Evolutionary conservation across 2,329 filamentous ascomycete species (phyloP).

Genomic region (Sclerotinia subarctica): DNA sequence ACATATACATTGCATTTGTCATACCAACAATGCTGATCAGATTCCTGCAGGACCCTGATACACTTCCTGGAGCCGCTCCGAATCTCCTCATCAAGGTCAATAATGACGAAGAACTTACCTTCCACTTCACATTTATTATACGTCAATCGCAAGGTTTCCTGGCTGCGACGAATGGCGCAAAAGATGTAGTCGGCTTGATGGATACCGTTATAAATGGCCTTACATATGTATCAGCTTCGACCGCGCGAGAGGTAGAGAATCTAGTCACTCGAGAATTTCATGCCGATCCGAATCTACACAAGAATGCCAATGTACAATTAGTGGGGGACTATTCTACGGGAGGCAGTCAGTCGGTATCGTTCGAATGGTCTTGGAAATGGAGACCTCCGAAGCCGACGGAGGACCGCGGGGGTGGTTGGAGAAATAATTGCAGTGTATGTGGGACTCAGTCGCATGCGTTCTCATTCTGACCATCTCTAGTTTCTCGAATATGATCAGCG

Average conservation of each 20-base stretch:
- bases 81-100: slow-evolving; percentile 81
- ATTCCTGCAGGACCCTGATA: slow-evolving; percentile 69
- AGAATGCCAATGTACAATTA: slow-evolving; percentile 91
- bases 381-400: slow-evolving; percentile 79
- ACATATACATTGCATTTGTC: slow-evolving; percentile 23
- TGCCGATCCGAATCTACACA: slow-evolving; percentile 94
- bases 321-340: slow-evolving; percentile 88
- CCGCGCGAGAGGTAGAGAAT: slow-evolving; percentile 82
- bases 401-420: slow-evolving; percentile 88
- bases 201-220: slow-evolving; percentile 84
- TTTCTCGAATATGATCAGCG: slow-evolving; percentile 97
- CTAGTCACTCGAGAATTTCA: slow-evolving; percentile 94
- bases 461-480: slow-evolving; percentile 44
- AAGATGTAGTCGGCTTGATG: slow-evolving; percentile 47
- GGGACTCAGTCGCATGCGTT: not conserved
- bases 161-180: slow-evolving; percentile 46
- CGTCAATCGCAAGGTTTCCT: slow-evolving; percentile 48
- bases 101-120: slow-evolving; percentile 88
- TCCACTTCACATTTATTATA: slow-evolving; percentile 89
- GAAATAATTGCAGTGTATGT: slow-evolving; percentile 84
- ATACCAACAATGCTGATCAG: slow-evolving; percentile 24
- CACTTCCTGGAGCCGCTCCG: slow-evolving; percentile 51
- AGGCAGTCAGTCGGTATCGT: slow-evolving; percentile 79
- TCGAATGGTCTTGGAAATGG: slow-evolving; percentile 98
- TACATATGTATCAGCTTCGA: slow-evolving; percentile 89